These are phyloP conservation scores for Saturnispora zaruensis DNA, from an alignment of 805 yeast genomes.

Conservation along the genomic window DNA sequence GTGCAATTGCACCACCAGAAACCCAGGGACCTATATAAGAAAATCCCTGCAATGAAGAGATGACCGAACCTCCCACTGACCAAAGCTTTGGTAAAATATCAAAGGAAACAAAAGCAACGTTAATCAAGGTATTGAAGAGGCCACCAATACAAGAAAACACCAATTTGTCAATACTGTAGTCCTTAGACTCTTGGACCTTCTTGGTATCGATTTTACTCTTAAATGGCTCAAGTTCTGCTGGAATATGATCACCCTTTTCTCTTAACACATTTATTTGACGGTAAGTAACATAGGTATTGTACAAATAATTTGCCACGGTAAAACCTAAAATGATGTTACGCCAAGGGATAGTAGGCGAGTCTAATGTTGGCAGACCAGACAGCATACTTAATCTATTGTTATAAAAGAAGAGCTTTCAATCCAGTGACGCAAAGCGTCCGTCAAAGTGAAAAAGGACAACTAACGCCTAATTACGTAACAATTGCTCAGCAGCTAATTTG, in stretches of 20 bases:
- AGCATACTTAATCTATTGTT: not conserved
- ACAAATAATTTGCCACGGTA: constrained; percentile 63
- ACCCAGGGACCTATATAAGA: constrained; percentile 18
- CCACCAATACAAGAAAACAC: constrained; percentile 53
- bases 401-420: not conserved
- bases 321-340: constrained; percentile 65
- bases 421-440: not conserved
- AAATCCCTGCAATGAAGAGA: constrained; percentile 14
- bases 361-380: constrained; percentile 28
- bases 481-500: not conserved
- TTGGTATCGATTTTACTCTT: constrained; percentile 51
- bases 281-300: constrained; percentile 63
- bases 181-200: constrained; percentile 68
- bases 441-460: not conserved
- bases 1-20: constrained; percentile 53
- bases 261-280: constrained; percentile 66
- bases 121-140: constrained; percentile 44
- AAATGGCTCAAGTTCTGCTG: constrained; percentile 50
- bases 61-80: constrained; percentile 25
- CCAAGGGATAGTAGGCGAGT: constrained; percentile 71
- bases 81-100: constrained; percentile 62
- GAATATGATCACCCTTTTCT: constrained; percentile 41
- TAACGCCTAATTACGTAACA: not conserved
- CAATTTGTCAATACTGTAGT: constrained; percentile 73
- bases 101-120: constrained; percentile 46